Evolutionary conservation across 2,329 filamentous ascomycete genomes (phyloP), one percentile per base, ranked within the genome.

Genomic region (Aspergillus carbonarius): DNA sequence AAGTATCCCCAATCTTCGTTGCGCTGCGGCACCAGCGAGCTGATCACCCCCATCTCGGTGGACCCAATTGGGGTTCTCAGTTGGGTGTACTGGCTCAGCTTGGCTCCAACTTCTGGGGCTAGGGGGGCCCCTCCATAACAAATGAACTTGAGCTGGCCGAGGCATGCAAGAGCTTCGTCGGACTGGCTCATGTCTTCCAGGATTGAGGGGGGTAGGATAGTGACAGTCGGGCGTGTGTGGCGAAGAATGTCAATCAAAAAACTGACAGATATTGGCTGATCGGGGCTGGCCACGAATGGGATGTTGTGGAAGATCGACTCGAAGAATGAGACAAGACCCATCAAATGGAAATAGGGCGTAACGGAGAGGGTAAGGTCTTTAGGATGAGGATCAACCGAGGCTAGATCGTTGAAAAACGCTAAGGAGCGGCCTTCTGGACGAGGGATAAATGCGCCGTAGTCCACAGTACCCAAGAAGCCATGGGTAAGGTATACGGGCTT

Each of bases 401-500:
- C 57, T 25, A 60, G 52, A 27, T 51, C 27, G 46, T 50, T 60
- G 50, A 60, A 62, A 13, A 58, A n/a, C 25, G 49, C 35, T 5
- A 57, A 53, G 15, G 47, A 25, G 27, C 67, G 64, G 15, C 61
- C 66, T 47, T 57, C 44, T 0, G 69, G 69, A 35, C 46, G 46
- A 27, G 54, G 35, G 3, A 67, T 48, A 39, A 53, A 23, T 13
- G 44, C 30, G 10, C 34, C 48, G 12, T 54, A 39, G 32, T 66
- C 63, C 2, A 66, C 25, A 8, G 58, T 57, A 25, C 47, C 61
- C n/a, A 68, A 54, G 32, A 67, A 71, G 15, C 68, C 69, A 44
- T 72, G 63, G 3, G 68, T 71, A 9, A 73, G 60, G n/a, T 55
- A 58, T 5, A 73, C 68, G 4, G 65, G 70, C 39, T 73, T 73